Evolutionary conservation across 2,329 filamentous ascomycete species (phyloP), one percentile per base, ranked within the genome.

Genomic region (Trichoderma simmonsii): DNA sequence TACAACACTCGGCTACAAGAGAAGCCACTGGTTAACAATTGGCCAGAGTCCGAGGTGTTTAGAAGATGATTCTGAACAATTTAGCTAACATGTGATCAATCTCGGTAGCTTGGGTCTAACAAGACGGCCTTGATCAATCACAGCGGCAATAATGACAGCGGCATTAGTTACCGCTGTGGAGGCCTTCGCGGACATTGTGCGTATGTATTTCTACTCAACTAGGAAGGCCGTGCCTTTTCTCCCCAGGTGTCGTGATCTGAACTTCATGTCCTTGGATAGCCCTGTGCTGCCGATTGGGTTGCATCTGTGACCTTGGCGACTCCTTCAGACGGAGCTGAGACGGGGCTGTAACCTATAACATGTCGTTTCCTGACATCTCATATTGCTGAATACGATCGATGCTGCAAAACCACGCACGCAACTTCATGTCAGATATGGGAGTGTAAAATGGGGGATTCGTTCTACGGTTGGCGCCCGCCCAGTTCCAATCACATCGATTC

Each of bases 161-260:
- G 34, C 34, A 36, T 36, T 54, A 21, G 8, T 21, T 54, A 12
- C 21, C 48, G n/a, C 48, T 24, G 48, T 24, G 21, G 21, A 54
- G 48, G 48, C 48, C 7, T 2, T 54, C n/a, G 1, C n/a, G 11
- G 48, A 24, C 48, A 54, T 24, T 21, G 21, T 12, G 21, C 21
- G 11, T 24, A 21, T 24, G 30, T 15, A 6, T 15, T 32, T 34
- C 9, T n/a, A n/a, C 21, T 28, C 39, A 34, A 6, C 39, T 28
- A 21, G 54, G 9, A 34, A n/a, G 57, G 26, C 28, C 26, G 14
- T n/a, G 34, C 28, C 21, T 5, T 30, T 21, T 15, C 5, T 11
- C 28, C 26, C 28, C 26, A 30, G 34, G 39, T 70, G 67, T 70
- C 26, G 67, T 70, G 67, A 70, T 69, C 54, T 54, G 28, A 36